Conservation (phyloP, 345 rosid genomes). For the Dipteronia dyeriana region DNA sequence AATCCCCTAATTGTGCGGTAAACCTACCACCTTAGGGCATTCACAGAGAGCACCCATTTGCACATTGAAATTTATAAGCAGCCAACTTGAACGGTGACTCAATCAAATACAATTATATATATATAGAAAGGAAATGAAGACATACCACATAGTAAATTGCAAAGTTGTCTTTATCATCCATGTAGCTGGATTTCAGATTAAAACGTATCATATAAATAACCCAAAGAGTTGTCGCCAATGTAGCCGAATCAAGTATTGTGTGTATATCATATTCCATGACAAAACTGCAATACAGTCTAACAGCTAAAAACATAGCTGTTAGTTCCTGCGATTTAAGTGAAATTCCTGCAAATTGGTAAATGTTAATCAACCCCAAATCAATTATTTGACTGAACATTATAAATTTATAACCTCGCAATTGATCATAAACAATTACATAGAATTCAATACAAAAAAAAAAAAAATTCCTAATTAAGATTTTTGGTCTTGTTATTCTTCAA, state of each 20-base stretch:
- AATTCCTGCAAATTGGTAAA: conserved; percentile 50
- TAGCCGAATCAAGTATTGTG: conserved; percentile 81
- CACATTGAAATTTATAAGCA: neutral
- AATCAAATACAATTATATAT: neutral
- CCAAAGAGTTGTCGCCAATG: conserved; percentile 75
- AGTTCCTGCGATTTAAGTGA: conserved; percentile 85
- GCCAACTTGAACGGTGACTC: neutral
- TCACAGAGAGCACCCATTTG: too few relatives aligned
- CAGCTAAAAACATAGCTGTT: conserved; percentile 83
- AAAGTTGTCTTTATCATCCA: conserved; percentile 91
- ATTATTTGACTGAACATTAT: neutral
- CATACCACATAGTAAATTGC: conserved; percentile 75
- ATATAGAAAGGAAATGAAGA: neutral
- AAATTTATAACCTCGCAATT: neutral
- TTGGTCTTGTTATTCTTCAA: neutral
- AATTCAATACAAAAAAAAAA: neutral
- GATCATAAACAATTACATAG: neutral
- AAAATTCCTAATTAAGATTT: neutral
- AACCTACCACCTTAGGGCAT: too few relatives aligned
- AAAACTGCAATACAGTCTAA: conserved; percentile 83
- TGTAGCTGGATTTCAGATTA: conserved; percentile 74
- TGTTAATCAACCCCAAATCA: neutral
- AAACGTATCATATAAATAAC: conserved; percentile 91
- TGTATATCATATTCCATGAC: conserved; percentile 95
- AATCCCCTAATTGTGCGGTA: too few relatives aligned